Evolutionary conservation across 257 asterid species (phyloP).

Genomic region (Echites panduratus): DNA sequence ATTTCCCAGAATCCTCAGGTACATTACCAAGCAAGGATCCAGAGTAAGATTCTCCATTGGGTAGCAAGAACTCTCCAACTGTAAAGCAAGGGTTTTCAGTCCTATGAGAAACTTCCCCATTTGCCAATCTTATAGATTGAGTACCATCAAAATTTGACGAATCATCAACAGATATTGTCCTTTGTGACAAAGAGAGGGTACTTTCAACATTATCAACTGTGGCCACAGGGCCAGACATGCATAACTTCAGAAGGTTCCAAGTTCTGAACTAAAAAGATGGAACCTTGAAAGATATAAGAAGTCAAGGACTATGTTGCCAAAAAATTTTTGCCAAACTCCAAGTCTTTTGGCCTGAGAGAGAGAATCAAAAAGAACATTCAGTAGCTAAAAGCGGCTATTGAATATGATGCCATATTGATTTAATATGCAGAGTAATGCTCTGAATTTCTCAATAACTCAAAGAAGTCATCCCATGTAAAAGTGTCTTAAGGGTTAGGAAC

Average conservation of each 20-base stretch:
- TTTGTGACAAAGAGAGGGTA: slow-evolving; percentile 47
- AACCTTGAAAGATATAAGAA: slow-evolving; percentile 25
- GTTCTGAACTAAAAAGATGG: slow-evolving; percentile 29
- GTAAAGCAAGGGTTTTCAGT: slow-evolving; percentile 43
- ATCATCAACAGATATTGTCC: slow-evolving; percentile 54
- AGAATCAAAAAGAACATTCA: not conserved
- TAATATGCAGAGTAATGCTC: not conserved
- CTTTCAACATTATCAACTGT: slow-evolving; percentile 41
- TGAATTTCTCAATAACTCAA: not conserved
- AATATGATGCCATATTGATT: not conserved
- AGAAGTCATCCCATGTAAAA: not conserved
- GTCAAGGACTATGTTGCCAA: slow-evolving; percentile 9
- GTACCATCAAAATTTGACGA: slow-evolving; percentile 30
- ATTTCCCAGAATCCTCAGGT: slow-evolving; percentile 77
- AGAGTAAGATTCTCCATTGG: slow-evolving; percentile 52
- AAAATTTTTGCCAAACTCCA: not conserved
- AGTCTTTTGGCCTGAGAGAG: slow-evolving; percentile 9
- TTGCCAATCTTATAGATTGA: slow-evolving; percentile 20
- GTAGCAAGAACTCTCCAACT: slow-evolving; percentile 43
- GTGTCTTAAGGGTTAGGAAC: not conserved
- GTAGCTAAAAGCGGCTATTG: not conserved
- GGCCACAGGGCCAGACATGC: slow-evolving; percentile 96
- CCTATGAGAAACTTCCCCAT: slow-evolving; percentile 49
- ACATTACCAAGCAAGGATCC: slow-evolving; percentile 60
- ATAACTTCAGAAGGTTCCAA: slow-evolving; percentile 43